These are phyloP conservation scores for Hydnomerulius pinastri DNA, from an alignment of 768 basidiomycete genomes.

Conservation along the genomic window DNA sequence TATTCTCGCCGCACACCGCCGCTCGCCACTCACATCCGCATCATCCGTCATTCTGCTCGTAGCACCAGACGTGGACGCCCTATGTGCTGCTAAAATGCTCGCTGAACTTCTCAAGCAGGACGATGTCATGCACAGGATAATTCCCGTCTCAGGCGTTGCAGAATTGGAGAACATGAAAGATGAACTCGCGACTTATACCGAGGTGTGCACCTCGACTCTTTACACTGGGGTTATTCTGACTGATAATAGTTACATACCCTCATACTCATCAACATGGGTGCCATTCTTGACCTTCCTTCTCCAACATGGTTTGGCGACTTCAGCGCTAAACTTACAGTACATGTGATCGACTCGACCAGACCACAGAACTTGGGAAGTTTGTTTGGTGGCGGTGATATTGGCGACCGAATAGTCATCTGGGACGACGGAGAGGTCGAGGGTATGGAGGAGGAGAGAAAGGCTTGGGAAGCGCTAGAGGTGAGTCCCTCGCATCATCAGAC, in stretches of 20 bases:
- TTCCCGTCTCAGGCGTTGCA: constrained; percentile 84
- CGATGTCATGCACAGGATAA: constrained; percentile 87
- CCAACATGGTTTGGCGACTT: constrained; percentile 78
- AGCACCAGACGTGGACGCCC: constrained; percentile 88
- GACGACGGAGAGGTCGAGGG: constrained; percentile 82
- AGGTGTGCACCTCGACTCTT: constrained; percentile 46
- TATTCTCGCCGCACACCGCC: constrained; percentile 71
- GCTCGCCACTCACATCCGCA: constrained; percentile 74
- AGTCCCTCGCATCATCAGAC: constrained; percentile 19
- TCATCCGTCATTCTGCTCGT: constrained; percentile 86
- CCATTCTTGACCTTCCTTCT: constrained; percentile 79
- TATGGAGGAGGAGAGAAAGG: constrained; percentile 69
- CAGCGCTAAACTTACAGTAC: constrained; percentile 62
- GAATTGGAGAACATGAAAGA: constrained; percentile 69
- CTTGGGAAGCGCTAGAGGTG: constrained; percentile 86
- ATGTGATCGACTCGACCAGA: constrained; percentile 93
- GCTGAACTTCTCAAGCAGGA: constrained; percentile 89
- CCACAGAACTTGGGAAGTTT: constrained; percentile 88
- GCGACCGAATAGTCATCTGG: constrained; percentile 85
- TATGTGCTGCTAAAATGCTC: constrained; percentile 90
- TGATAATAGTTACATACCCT: constrained; percentile 75
- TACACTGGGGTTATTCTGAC: constrained; percentile 3
- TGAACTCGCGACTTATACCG: constrained; percentile 63
- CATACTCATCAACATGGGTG: constrained; percentile 90
- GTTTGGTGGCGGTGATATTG: constrained; percentile 69